These are phyloP conservation scores for Rhododendron ferrugineum DNA, from an alignment of 148 eudicot species.

Conservation along the genomic window DNA sequence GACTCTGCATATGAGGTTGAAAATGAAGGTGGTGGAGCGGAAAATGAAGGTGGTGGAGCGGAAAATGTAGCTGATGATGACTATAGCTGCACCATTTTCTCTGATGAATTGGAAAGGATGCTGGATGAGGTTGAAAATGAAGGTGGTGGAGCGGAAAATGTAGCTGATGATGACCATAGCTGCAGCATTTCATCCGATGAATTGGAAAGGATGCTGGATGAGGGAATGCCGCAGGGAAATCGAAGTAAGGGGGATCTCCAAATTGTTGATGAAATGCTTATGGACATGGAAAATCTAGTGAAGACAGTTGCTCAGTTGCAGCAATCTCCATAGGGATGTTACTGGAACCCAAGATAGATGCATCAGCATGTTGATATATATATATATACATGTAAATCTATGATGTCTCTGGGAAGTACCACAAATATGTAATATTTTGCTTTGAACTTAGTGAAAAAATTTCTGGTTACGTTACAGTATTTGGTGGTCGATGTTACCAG, in stretches of 20 bases:
- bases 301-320: background rate
- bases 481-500: background rate
- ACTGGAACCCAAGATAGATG: background rate
- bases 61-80: background rate
- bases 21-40: conserved; percentile 7
- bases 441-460: background rate
- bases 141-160: background rate
- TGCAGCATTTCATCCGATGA: background rate
- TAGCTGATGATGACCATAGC: background rate
- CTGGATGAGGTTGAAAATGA: background rate
- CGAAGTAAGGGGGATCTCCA: background rate
- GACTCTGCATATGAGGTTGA: background rate
- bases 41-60: conserved; percentile 3
- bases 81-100: background rate
- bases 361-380: background rate
- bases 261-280: background rate
- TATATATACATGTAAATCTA: background rate
- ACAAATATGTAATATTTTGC: background rate
- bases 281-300: conserved; percentile 10
- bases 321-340: background rate
- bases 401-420: background rate
- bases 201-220: background rate
- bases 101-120: background rate
- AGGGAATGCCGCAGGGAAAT: background rate
- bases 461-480: background rate